Evolutionary conservation across 1,284 basidiomycete species (phyloP).

Genomic region (Dichomitus squalens): DNA sequence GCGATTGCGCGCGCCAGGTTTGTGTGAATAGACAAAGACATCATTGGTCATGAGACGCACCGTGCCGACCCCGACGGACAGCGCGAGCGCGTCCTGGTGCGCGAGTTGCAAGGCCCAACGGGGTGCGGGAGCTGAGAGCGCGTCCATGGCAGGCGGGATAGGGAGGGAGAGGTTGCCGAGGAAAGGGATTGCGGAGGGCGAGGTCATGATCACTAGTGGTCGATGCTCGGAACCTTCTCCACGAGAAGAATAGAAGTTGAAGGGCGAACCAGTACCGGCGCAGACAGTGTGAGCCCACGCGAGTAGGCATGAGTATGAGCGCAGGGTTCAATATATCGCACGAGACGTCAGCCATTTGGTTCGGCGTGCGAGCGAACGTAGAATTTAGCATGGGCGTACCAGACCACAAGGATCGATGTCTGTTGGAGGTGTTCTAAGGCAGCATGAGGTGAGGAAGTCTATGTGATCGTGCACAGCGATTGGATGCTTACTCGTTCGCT

Average conservation of each 20-base stretch:
- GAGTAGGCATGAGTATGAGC: neutral
- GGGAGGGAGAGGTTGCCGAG: neutral
- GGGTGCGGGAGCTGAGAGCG: neutral
- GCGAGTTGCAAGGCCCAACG: neutral
- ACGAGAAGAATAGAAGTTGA: neutral
- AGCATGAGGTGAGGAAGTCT: neutral
- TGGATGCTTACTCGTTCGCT: neutral
- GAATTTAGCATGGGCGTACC: neutral
- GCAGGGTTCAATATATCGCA: neutral
- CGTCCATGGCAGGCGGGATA: neutral
- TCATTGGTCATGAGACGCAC: neutral
- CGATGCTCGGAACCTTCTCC: neutral
- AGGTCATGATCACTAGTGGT: neutral
- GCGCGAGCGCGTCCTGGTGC: neutral
- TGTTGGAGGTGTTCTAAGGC: neutral
- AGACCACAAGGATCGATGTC: neutral
- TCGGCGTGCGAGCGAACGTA: neutral
- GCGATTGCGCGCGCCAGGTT: neutral
- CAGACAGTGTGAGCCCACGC: neutral
- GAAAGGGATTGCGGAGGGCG: neutral
- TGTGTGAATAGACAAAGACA: neutral
- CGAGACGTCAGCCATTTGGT: neutral
- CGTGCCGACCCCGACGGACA: neutral
- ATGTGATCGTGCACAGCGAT: neutral
- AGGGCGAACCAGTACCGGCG: neutral